Conservation (phyloP, 2,329 filamentous ascomycete genomes). For the Sarocladium strictum region DNA sequence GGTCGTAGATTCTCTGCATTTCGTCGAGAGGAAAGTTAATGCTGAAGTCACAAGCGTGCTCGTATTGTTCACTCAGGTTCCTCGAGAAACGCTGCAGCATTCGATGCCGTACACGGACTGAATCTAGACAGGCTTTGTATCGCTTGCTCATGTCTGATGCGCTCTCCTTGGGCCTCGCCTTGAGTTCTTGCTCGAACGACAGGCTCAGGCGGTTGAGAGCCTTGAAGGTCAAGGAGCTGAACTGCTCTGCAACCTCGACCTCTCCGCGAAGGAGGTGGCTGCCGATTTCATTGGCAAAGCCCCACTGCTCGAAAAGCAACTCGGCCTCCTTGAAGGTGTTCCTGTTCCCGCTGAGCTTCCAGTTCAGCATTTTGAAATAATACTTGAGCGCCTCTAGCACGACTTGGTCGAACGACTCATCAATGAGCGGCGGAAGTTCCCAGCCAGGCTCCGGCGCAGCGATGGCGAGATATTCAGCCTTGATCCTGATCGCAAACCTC, state of each 20-base stretch:
- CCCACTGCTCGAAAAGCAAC: constrained; percentile 95
- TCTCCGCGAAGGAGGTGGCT: constrained; percentile 88
- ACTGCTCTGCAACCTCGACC: constrained; percentile 95
- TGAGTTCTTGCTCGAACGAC: constrained; percentile 88
- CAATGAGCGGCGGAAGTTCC: constrained; percentile 93
- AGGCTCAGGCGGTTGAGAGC: constrained; percentile 80
- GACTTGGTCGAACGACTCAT: constrained; percentile 90
- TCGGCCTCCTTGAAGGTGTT: constrained; percentile 99
- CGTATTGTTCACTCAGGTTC: constrained; percentile 86
- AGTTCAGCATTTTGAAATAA: constrained; percentile 98
- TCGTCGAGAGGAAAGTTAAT: constrained; percentile 64
- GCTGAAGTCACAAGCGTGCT: constrained; percentile 94
- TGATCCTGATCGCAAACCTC: constrained; percentile 86
- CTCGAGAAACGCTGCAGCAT: constrained; percentile 95
- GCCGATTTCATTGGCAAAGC: constrained; percentile 91
- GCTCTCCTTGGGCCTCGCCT: constrained; percentile 76
- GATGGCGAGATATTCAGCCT: constrained; percentile 78
- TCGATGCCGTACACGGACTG: constrained; percentile 88
- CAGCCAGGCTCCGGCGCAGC: constrained; percentile 85
- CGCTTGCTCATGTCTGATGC: constrained; percentile 89
- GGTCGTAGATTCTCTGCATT: constrained; percentile 72
- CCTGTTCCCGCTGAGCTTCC: constrained; percentile 95
- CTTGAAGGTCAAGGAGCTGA: constrained; percentile 89
- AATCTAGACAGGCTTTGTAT: constrained; percentile 93
- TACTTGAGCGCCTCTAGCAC: constrained; percentile 92